Conservation (phyloP, 2,329 filamentous ascomycete genomes). For the Boeremia exigua region DNA sequence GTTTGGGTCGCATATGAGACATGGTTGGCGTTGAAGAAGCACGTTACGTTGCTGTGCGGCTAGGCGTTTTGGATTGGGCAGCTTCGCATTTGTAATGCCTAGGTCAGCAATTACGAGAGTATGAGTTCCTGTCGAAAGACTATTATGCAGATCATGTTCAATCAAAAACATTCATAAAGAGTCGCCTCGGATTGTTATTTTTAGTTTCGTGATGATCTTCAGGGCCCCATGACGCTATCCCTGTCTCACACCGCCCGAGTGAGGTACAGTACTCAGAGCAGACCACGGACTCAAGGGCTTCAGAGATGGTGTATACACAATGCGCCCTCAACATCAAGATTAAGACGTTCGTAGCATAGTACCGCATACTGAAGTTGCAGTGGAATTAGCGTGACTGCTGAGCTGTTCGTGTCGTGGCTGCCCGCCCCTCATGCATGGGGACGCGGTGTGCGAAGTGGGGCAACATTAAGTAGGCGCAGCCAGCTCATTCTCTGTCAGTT, state of each 20-base stretch:
- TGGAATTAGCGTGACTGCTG: neutral
- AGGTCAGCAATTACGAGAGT: slow-evolving; percentile 13
- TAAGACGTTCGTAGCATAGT: neutral
- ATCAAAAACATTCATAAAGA: slow-evolving; percentile 7
- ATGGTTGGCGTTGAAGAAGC: slow-evolving; percentile 10
- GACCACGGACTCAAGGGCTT: neutral
- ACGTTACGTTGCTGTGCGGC: slow-evolving; percentile 13
- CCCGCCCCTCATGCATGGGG: slow-evolving; percentile 18
- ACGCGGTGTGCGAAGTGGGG: slow-evolving; percentile 40
- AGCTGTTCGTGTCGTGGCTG: neutral
- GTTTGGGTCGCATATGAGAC: slow-evolving; percentile 11
- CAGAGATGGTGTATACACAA: neutral
- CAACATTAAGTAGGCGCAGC: slow-evolving; percentile 30
- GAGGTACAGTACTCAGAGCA: neutral
- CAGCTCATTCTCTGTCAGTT: slow-evolving; percentile 13
- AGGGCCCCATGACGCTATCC: slow-evolving; percentile 19
- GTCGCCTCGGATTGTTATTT: slow-evolving; percentile 23
- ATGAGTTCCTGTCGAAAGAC: slow-evolving; percentile 1
- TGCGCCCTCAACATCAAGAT: neutral
- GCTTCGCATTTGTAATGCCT: slow-evolving; percentile 6
- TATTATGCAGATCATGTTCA: slow-evolving; percentile 9
- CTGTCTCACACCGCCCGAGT: slow-evolving; percentile 8
- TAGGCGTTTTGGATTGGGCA: slow-evolving; percentile 24
- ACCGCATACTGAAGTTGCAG: neutral
- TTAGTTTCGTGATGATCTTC: slow-evolving; percentile 32